These are phyloP conservation scores for Collybiopsis confluens DNA, from an alignment of 768 basidiomycete genomes.

Conservation along the genomic window DNA sequence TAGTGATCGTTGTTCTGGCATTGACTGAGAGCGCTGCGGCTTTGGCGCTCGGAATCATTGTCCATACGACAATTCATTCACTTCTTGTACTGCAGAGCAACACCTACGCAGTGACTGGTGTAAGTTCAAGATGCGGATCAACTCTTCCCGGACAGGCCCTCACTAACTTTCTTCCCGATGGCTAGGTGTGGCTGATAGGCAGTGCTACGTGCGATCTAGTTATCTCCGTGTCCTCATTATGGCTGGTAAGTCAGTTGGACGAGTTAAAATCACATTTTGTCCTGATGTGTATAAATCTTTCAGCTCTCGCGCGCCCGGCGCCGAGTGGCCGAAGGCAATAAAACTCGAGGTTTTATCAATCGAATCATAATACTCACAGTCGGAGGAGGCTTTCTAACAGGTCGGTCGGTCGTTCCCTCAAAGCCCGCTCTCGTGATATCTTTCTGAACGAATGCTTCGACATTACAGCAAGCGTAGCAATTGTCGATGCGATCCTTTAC, in stretches of 20 bases:
- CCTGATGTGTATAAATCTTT: not conserved
- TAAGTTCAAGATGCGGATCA: too few relatives aligned
- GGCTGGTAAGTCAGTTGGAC: conserved; percentile 15
- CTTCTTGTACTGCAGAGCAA: not conserved
- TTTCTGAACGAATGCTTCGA: not conserved
- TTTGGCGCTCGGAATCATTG: not conserved
- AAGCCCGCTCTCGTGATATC: not conserved
- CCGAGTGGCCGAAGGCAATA: conserved; percentile 20
- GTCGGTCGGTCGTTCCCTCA: conserved; percentile 9
- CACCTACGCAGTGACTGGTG: not conserved
- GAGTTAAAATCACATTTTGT: not conserved
- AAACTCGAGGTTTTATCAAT: conserved; percentile 19
- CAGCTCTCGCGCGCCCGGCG: conserved; percentile 15
- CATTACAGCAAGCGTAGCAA: conserved; percentile 20
- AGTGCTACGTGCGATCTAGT: conserved; percentile 23
- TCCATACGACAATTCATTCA: not conserved
- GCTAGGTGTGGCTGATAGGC: conserved; percentile 15
- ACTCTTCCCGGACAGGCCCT: too few relatives aligned
- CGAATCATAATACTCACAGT: conserved; percentile 22
- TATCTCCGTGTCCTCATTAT: conserved; percentile 23
- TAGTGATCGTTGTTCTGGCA: not conserved
- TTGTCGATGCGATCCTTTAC: conserved; percentile 22
- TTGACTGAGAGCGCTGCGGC: not conserved
- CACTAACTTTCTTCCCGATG: not conserved
- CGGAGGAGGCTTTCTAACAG: conserved; percentile 24